Conservation (phyloP, 2,329 filamentous ascomycete genomes). For the Fusarium xyrophilum region DNA sequence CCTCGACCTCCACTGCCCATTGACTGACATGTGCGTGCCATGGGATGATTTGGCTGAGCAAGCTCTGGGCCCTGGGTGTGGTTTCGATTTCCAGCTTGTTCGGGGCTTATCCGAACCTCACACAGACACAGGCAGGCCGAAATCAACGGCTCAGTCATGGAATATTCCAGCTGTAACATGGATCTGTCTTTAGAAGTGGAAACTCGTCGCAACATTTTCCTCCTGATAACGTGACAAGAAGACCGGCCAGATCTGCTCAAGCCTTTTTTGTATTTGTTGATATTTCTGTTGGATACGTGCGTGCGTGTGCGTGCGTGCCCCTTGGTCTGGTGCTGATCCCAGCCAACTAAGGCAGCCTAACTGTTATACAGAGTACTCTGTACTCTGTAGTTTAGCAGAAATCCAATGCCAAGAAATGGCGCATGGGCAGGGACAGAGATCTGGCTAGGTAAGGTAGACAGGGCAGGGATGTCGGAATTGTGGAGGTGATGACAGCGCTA, state of each 20-base stretch:
- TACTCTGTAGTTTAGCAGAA: slow-evolving; percentile 12
- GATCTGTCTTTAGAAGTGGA: not conserved
- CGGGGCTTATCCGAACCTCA: not conserved
- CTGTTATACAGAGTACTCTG: no score
- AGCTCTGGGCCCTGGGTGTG: not conserved
- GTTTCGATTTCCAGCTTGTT: not conserved
- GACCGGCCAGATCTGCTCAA: not conserved
- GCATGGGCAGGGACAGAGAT: slow-evolving; percentile 31
- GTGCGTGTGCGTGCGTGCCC: not conserved
- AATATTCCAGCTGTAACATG: not conserved
- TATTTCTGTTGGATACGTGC: slow-evolving; percentile 9
- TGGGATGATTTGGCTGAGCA: slow-evolving; percentile 22
- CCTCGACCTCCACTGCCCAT: slow-evolving; percentile 1
- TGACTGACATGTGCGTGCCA: slow-evolving; percentile 30
- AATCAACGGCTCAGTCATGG: not conserved
- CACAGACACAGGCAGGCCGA: not conserved
- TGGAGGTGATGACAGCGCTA: slow-evolving; percentile 18
- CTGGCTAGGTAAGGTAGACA: slow-evolving; percentile 29
- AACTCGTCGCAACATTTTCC: not conserved
- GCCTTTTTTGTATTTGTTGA: slow-evolving; percentile 15
- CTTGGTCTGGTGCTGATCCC: slow-evolving; percentile 25
- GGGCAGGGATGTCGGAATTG: slow-evolving; percentile 33
- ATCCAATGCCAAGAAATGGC: slow-evolving; percentile 35
- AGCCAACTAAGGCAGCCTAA: not conserved
- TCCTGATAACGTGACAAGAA: not conserved